phyloP scores from a whole-genome alignment of 2,329 filamentous ascomycete species.

The Trichoderma hamatum region DNA sequence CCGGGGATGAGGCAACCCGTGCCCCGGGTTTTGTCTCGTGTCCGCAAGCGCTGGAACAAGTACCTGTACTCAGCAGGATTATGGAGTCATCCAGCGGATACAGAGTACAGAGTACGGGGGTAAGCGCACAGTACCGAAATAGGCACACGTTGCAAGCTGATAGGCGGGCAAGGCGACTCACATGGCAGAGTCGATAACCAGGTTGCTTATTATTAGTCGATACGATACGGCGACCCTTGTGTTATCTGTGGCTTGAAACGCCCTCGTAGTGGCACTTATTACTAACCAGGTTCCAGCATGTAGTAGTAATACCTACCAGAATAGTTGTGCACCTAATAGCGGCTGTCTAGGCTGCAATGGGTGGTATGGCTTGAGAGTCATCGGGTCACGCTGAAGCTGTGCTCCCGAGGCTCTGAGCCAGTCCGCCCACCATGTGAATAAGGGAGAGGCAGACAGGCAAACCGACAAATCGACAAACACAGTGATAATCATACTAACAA shows the following conservation, averaged over 20 bases:
- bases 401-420: conserved; percentile 7
- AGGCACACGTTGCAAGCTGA: neutral
- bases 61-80: neutral
- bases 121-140: neutral
- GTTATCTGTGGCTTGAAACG: conserved; percentile 20
- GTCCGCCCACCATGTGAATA: neutral
- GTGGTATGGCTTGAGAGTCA: conserved; percentile 2
- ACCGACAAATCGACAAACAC: too few relatives aligned
- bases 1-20: neutral
- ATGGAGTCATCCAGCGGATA: neutral
- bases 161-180: conserved; percentile 3
- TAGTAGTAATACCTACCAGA: too few relatives aligned
- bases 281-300: neutral
- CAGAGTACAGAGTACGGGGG: neutral
- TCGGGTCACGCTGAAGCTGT: conserved; percentile 4
- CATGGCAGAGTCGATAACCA: conserved; percentile 3
- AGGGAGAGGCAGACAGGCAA: neutral
- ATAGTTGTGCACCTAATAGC: too few relatives aligned
- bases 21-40: neutral
- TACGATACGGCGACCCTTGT: neutral
- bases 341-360: conserved; percentile 13
- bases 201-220: neutral
- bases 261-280: neutral
- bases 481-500: neutral
- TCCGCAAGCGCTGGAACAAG: neutral